phyloP scores from a whole-genome alignment of 1,284 basidiomycete genomes.

The Gastroboletus turbinatus region DNA sequence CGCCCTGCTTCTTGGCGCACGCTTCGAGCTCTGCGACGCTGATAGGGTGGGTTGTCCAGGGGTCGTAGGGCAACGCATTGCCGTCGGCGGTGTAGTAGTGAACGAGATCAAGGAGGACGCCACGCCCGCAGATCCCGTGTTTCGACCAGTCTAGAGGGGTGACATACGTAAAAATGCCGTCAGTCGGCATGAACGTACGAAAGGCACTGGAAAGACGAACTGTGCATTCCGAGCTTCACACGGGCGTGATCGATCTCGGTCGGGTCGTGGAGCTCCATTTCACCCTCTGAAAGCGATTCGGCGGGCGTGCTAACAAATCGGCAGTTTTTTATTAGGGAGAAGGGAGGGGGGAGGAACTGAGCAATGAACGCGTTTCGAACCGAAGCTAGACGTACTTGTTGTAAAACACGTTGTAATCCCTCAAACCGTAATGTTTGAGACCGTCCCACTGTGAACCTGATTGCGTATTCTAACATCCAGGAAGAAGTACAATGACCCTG shows the following conservation, averaged over 20 bases:
- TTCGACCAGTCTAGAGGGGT: conserved; percentile 62
- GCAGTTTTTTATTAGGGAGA: not conserved
- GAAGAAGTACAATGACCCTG: not conserved
- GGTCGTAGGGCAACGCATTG: conserved; percentile 56
- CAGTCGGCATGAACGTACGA: not conserved
- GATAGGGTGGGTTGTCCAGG: conserved; percentile 59
- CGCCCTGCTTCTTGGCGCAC: conserved; percentile 60
- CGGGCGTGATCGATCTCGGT: conserved; percentile 47
- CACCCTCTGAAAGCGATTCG: conserved; percentile 44
- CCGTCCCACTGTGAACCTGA: conserved; percentile 79
- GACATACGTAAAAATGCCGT: not conserved
- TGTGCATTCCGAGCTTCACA: conserved; percentile 64
- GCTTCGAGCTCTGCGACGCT: conserved; percentile 57
- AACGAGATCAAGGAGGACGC: conserved; percentile 67
- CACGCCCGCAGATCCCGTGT: conserved; percentile 73
- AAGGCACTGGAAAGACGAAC: conserved; percentile 38
- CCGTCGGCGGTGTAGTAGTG: conserved; percentile 48
- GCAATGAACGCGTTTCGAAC: not conserved
- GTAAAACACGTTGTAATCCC: conserved; percentile 59
- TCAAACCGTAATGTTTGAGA: conserved; percentile 58
- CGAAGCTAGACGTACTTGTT: conserved; percentile 46
- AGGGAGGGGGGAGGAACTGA: not conserved
- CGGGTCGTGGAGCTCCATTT: conserved; percentile 51
- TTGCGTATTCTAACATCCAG: conserved; percentile 62
- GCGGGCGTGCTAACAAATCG: conserved; percentile 43